Evolutionary conservation across 163 green algal species (phyloP).

Genomic region (Prototheca cutis): DNA sequence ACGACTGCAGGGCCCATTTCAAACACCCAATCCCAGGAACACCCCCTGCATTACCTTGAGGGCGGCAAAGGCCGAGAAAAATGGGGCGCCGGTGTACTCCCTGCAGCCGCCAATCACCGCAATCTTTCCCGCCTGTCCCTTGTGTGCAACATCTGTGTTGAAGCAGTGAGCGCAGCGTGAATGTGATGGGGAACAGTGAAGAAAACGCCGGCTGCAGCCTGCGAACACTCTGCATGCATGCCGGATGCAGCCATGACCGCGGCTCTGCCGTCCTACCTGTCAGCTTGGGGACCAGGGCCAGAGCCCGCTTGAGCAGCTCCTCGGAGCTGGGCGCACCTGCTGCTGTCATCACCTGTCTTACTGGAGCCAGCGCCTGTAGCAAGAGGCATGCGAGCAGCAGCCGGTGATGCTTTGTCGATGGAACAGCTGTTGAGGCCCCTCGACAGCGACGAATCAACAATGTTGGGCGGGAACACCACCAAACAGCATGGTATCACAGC

Average conservation of each 20-base stretch:
- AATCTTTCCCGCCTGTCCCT: conserved; percentile 82
- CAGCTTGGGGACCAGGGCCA: background rate
- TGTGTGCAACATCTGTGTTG: conserved; percentile 38
- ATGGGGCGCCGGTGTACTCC: conserved; percentile 93
- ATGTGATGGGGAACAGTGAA: background rate
- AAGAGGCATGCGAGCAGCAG: too few species aligned
- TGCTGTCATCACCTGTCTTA: background rate
- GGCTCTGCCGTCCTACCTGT: too few species aligned
- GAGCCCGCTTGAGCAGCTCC: background rate
- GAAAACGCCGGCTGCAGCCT: background rate
- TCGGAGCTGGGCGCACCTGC: background rate
- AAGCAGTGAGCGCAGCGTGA: background rate
- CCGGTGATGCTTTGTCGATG: too few species aligned
- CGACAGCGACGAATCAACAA: too few species aligned
- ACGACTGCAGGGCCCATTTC: too few species aligned
- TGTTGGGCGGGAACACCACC: too few species aligned
- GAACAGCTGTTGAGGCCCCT: too few species aligned
- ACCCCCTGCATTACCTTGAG: conserved; percentile 38
- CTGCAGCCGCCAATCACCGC: conserved; percentile 79
- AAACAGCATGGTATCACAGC: too few species aligned
- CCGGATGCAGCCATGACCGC: too few species aligned
- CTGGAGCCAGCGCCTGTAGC: background rate
- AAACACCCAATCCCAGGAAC: background rate
- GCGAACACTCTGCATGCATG: too few species aligned
- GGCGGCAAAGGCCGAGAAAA: conserved; percentile 76